Conservation (phyloP, 257 asterid species). For the Buddleja alternifolia region DNA sequence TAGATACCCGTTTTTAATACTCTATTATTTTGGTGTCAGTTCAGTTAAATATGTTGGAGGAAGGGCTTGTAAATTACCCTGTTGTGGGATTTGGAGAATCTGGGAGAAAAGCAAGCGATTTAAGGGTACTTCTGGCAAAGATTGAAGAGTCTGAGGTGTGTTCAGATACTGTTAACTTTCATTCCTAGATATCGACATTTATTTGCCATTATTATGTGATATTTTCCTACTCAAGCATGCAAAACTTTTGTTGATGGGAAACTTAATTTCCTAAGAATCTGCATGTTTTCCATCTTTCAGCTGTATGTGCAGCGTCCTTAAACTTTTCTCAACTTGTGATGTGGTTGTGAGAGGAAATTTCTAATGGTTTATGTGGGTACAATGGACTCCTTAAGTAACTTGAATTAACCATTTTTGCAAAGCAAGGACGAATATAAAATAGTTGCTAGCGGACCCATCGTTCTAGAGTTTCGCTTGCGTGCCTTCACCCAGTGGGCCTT, state of each 20-base stretch:
- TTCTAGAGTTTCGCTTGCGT: no score
- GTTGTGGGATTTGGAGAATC: slow-evolving; percentile 98
- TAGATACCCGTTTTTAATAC: slow-evolving; percentile 30
- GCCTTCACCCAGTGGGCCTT: no score
- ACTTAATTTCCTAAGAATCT: neutral
- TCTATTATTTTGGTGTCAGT: slow-evolving; percentile 65
- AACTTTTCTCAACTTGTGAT: neutral
- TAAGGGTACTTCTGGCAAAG: slow-evolving; percentile 88
- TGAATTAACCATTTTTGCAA: no score
- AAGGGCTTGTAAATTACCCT: slow-evolving; percentile 91
- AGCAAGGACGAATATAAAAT: no score
- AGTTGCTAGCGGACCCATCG: no score
- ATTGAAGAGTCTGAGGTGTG: slow-evolving; percentile 98
- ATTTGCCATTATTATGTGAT: slow-evolving; percentile 21
- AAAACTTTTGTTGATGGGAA: slow-evolving; percentile 1
- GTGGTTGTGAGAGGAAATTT: no score
- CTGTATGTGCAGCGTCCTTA: slow-evolving; percentile 15
- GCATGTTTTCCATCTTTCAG: slow-evolving; percentile 11
- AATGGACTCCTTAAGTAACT: no score
- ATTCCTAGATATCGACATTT: slow-evolving; percentile 9
- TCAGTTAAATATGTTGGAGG: slow-evolving; percentile 98
- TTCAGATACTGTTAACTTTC: slow-evolving; percentile 20
- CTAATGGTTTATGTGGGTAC: no score
- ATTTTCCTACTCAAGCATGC: slow-evolving; percentile 5
- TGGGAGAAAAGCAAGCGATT: slow-evolving; percentile 79